These are phyloP conservation scores for Thermothelomyces thermophilus DNA, from an alignment of 2,329 filamentous ascomycete genomes.

Conservation along the genomic window DNA sequence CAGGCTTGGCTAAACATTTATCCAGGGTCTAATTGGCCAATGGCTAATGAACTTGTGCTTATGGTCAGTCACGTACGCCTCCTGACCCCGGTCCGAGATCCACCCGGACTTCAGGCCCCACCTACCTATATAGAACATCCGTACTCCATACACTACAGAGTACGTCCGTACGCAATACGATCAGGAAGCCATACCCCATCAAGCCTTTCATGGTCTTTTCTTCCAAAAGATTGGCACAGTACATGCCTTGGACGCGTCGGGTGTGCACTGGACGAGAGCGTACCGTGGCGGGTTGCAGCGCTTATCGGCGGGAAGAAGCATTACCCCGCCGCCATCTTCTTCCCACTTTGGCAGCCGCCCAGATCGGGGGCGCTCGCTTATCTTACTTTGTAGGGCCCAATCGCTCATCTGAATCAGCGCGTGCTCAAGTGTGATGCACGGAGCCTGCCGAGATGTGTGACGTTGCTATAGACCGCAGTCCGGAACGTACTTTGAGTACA, in stretches of 20 bases:
- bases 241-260: no score
- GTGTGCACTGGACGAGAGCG: neutral
- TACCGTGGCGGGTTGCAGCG: neutral
- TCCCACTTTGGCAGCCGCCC: neutral
- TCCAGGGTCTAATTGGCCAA: neutral
- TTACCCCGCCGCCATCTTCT: neutral
- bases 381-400: constrained; percentile 14
- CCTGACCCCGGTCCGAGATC: no score
- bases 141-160: no score
- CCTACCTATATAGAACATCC: no score
- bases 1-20: constrained; percentile 7
- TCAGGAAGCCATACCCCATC: no score
- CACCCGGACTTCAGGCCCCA: no score
- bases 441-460: neutral
- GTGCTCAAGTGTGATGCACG: constrained; percentile 11
- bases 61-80: no score
- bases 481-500: neutral
- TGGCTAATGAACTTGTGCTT: neutral
- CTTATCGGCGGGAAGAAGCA: neutral
- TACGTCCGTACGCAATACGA: no score
- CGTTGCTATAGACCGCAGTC: no score
- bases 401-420: constrained; percentile 7
- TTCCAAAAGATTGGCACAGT: no score
- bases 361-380: constrained; percentile 9
- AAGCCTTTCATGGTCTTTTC: no score